A percentile compares a stretch with the other conserved stretches of the same genome.
Conservation (phyloP, 2,329 filamentous ascomycete species). For the Xylaria sp. region DNA sequence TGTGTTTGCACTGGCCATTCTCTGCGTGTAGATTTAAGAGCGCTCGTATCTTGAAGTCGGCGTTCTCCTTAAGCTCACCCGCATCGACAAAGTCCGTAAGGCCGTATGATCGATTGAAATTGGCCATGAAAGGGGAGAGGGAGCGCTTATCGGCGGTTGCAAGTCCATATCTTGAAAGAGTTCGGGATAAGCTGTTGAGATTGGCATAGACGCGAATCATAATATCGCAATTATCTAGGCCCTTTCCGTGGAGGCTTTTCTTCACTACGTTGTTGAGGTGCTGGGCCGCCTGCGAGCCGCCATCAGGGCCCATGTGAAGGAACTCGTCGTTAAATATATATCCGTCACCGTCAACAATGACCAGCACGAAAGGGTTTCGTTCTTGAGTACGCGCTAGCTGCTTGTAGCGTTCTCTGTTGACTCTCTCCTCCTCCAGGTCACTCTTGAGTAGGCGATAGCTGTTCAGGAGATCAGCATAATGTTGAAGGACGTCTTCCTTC, state of each 20-base stretch:
- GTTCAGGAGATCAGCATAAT: conserved; percentile 51
- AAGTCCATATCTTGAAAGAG: conserved; percentile 54
- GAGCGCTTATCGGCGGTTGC: conserved; percentile 61
- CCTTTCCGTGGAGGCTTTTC: conserved; percentile 52
- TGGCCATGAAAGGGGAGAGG: conserved; percentile 59
- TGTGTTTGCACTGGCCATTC: conserved; percentile 66
- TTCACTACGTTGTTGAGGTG: conserved; percentile 57
- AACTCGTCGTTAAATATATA: conserved; percentile 61
- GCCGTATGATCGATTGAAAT: conserved; percentile 62
- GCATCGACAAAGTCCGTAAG: conserved; percentile 67
- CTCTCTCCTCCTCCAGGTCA: conserved; percentile 62
- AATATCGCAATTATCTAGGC: conserved; percentile 56
- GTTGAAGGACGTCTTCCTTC: conserved; percentile 41
- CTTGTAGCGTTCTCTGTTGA: conserved; percentile 60
- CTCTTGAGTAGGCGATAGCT: conserved; percentile 61
- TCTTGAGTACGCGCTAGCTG: conserved; percentile 54
- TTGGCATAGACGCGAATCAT: conserved; percentile 64
- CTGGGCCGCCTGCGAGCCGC: conserved; percentile 61
- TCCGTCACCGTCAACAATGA: conserved; percentile 67
- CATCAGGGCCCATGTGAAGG: conserved; percentile 54
- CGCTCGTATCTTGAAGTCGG: conserved; percentile 64
- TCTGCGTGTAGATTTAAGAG: conserved; percentile 57
- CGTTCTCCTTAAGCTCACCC: conserved; percentile 64
- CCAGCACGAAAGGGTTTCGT: conserved; percentile 63
- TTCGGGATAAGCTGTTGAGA: conserved; percentile 57